Evolutionary conservation across 768 basidiomycete genomes (phyloP).

Genomic region (Naematelia aurantialba): DNA sequence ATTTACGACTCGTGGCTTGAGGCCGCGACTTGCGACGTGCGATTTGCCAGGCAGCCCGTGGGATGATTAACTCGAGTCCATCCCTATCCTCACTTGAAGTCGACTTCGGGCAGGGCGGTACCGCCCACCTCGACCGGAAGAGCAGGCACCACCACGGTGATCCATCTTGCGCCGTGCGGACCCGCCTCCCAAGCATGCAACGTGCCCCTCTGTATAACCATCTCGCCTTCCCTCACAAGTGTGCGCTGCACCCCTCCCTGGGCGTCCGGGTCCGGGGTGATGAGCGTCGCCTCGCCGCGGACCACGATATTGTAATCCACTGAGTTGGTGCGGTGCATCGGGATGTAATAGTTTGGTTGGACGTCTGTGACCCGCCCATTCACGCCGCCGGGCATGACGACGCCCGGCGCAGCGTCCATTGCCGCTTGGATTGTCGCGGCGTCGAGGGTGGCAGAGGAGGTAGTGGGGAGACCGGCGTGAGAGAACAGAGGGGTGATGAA

Average conservation of each 20-base stretch:
- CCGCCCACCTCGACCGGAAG: slow-evolving; percentile 22
- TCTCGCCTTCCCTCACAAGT: slow-evolving; percentile 37
- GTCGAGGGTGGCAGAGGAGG: slow-evolving; percentile 16
- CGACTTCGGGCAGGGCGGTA: slow-evolving; percentile 28
- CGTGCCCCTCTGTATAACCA: slow-evolving; percentile 49
- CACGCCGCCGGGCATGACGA: slow-evolving; percentile 31
- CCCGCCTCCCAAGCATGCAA: slow-evolving; percentile 46
- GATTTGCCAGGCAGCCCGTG: background rate
- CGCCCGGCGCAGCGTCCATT: slow-evolving; percentile 12
- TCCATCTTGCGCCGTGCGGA: slow-evolving; percentile 42
- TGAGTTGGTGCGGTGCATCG: slow-evolving; percentile 45
- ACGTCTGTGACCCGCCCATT: slow-evolving; percentile 44
- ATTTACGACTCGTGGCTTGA: background rate
- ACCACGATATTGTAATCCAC: slow-evolving; percentile 48
- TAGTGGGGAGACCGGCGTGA: slow-evolving; percentile 18
- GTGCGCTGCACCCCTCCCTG: slow-evolving; percentile 27
- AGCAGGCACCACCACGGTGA: slow-evolving; percentile 40
- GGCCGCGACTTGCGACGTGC: background rate
- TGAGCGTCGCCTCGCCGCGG: slow-evolving; percentile 28
- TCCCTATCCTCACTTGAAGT: slow-evolving; percentile 20
- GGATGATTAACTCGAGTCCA: too few relatives aligned
- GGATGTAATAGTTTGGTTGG: slow-evolving; percentile 28
- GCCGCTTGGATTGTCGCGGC: slow-evolving; percentile 13
- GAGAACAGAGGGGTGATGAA: slow-evolving; percentile 29
- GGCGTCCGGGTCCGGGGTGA: slow-evolving; percentile 26